Evolutionary conservation across 2,329 filamentous ascomycete genomes (phyloP).

Genomic region (Epichloe amarillans): DNA sequence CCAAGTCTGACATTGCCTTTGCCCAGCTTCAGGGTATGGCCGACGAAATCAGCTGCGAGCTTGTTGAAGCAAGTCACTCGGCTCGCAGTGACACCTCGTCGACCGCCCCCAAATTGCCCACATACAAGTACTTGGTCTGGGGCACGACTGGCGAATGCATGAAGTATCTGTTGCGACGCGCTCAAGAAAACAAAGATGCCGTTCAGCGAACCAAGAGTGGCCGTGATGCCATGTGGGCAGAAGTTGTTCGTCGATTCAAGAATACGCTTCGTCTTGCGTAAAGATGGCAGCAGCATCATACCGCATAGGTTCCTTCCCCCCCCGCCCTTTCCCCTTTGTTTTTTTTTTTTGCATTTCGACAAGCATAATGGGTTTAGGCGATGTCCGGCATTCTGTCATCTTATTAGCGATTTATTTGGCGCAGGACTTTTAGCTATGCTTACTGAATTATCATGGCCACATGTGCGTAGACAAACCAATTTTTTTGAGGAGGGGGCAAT

Average conservation of each 20-base stretch:
- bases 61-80: slow-evolving; percentile 26
- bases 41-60: slow-evolving; percentile 69
- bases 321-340: not conserved
- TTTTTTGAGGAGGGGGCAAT: not conserved
- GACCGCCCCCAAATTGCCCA: slow-evolving; percentile 32
- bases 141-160: slow-evolving; percentile 67
- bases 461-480: not conserved
- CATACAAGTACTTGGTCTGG: slow-evolving; percentile 60
- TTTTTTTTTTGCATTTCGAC: not conserved
- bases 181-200: slow-evolving; percentile 61
- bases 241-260: slow-evolving; percentile 44
- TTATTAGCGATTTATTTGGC: slow-evolving; percentile 2
- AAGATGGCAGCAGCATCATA: not conserved
- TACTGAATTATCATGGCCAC: not conserved
- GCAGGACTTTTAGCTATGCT: not conserved
- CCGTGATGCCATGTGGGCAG: slow-evolving; percentile 47
- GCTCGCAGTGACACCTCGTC: slow-evolving; percentile 15
- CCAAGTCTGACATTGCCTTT: slow-evolving; percentile 27
- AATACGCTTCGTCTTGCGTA: slow-evolving; percentile 16
- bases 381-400: not conserved
- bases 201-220: slow-evolving; percentile 49
- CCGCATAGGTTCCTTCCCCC: too few relatives aligned
- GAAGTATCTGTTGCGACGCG: slow-evolving; percentile 56
- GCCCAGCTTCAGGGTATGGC: slow-evolving; percentile 90
- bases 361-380: not conserved